Percentiles rank a stretch among this genome's conserved stretches.
These are phyloP conservation scores for Plenodomus tracheiphilus DNA, from an alignment of 2,329 filamentous ascomycete species.

Conservation along the genomic window DNA sequence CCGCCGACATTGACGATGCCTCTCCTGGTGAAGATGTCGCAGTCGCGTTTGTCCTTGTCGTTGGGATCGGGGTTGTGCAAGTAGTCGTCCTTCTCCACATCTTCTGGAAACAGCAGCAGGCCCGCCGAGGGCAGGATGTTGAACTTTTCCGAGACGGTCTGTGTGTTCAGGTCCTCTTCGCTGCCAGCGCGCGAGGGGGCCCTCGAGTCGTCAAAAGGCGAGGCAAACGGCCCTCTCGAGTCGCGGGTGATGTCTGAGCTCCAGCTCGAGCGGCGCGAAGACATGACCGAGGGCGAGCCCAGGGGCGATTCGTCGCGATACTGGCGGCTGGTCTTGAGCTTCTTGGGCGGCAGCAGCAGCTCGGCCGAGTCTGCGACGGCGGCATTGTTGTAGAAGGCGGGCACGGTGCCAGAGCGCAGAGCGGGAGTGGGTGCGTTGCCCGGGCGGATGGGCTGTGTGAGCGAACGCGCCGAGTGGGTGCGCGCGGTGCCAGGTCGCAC, in stretches of 20 bases:
- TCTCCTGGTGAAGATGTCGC: conserved; percentile 66
- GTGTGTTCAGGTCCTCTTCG: conserved; percentile 69
- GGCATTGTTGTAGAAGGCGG: conserved; percentile 43
- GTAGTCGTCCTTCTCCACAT: conserved; percentile 74
- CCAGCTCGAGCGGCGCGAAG: conserved; percentile 67
- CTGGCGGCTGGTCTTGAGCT: conserved; percentile 52
- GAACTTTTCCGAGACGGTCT: conserved; percentile 74
- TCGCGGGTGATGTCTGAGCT: conserved; percentile 63
- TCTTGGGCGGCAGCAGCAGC: conserved; percentile 54
- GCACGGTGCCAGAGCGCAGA: conserved; percentile 26
- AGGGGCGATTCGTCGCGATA: conserved; percentile 57
- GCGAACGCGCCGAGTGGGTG: conserved; percentile 50
- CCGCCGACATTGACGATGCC: conserved; percentile 68
- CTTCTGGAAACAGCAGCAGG: conserved; percentile 69
- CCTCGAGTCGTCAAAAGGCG: conserved; percentile 64
- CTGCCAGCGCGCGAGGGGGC: conserved; percentile 64
- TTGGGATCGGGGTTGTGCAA: conserved; percentile 71
- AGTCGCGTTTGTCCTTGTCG: conserved; percentile 63
- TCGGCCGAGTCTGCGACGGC: conserved; percentile 52
- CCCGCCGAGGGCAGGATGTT: conserved; percentile 71
- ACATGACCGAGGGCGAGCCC: conserved; percentile 57
- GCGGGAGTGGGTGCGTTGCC: conserved; percentile 39
- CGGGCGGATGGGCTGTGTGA: conserved; percentile 46
- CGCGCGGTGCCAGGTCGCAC: conserved; percentile 44
- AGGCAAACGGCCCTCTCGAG: conserved; percentile 55